Evolutionary conservation across 2,329 filamentous ascomycete genomes (phyloP), one percentile per base, ranked within the genome.

Genomic region (Fusarium vanettenii): DNA sequence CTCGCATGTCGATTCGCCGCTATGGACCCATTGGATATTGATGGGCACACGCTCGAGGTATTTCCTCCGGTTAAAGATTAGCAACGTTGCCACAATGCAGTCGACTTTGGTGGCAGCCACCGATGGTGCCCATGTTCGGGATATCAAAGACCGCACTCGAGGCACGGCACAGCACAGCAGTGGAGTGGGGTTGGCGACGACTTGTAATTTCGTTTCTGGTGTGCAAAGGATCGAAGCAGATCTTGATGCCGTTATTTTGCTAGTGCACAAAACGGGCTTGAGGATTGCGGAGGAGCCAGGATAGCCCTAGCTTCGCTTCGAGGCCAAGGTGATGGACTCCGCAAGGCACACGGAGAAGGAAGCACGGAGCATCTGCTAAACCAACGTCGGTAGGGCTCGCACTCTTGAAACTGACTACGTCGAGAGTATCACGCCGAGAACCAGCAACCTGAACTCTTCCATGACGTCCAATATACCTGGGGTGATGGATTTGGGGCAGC

Each of bases 331-430:
- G 68, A 75, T 70, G 75, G 69, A 74, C 77, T 74, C 67, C 60
- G 71, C 77, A 79, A 71, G 78, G 76, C 52, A 72, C 60, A 69
- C 64, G 66, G 70, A 70, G 55, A 41, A 70, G 67, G 59, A 75
- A 76, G 76, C 77, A 79, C 77, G 68, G 77, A 69, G 75, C 74
- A 79, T 79, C 69, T 78, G 62, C 76, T 79, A 79, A 79, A 79
- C 67, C 72, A 66, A 79, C 75, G 70, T 77, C 73, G 41, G 67
- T 60, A 64, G 57, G 67, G 56, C 55, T 69, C 52, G 60, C 61
- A 67, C 67, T 69, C 63, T 69, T 72, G 60, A 64, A 60, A 25
- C 27, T 62, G 55, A 60, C 56, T 56, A 60, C 67, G 29, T 62
- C 62, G 65, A 48, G 60, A 50, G 25, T 31, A 57, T 61, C 35